Conservation (phyloP, 192 early-diverging fungal genomes). For the Gigaspora rosea region DNA sequence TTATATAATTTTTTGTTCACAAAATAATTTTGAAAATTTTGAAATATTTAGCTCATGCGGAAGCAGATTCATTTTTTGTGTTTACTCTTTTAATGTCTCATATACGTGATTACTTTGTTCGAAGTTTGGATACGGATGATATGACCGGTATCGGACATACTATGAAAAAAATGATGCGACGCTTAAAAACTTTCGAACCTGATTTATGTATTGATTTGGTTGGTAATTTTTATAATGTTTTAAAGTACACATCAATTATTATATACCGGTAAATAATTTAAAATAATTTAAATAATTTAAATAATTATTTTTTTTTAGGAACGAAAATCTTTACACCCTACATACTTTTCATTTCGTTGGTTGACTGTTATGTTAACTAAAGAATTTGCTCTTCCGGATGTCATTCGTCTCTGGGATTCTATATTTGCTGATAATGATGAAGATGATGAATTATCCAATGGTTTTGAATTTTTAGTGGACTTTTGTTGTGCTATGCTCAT, state of each 20-base stretch:
- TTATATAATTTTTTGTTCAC: not conserved
- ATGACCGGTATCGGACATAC: conserved; percentile 62
- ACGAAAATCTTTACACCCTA: conserved; percentile 63
- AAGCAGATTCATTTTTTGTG: conserved; percentile 79
- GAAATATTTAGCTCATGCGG: conserved; percentile 61
- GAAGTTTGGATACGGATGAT: conserved; percentile 64
- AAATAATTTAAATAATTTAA: no score
- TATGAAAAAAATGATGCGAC: conserved; percentile 58
- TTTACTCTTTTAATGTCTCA: conserved; percentile 72
- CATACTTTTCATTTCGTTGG: conserved; percentile 84
- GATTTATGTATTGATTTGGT: conserved; percentile 62
- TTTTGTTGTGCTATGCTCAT: conserved; percentile 74
- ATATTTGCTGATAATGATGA: conserved; percentile 63
- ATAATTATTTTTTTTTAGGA: conserved; percentile 20
- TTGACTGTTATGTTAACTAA: conserved; percentile 74
- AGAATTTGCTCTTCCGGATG: conserved; percentile 76
- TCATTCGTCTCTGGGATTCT: conserved; percentile 80
- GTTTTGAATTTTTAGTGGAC: conserved; percentile 72
- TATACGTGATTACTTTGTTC: conserved; percentile 79
- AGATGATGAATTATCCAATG: conserved; percentile 38
- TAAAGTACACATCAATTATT: not conserved
- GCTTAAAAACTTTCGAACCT: conserved; percentile 57
- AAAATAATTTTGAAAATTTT: not conserved
- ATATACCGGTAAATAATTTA: no score
- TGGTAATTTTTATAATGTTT: not conserved